phyloP scores from a whole-genome alignment of 108 stramenopile species.

The Conticribra guillardii region DNA sequence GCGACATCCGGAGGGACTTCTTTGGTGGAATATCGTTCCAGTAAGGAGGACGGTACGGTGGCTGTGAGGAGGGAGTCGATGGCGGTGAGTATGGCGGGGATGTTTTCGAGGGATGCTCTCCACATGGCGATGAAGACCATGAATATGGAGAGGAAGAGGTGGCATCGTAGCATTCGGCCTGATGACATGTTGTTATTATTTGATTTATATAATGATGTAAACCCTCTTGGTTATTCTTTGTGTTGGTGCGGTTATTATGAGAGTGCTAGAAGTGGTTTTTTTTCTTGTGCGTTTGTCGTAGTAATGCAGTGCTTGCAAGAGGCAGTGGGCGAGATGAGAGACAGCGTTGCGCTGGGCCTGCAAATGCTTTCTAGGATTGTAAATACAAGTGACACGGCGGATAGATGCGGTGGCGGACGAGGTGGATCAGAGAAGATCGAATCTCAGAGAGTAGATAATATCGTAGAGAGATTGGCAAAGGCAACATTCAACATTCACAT shows the following conservation, averaged over 20 bases:
- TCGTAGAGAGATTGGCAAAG: too few species aligned
- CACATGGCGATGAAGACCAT: constrained; percentile 60
- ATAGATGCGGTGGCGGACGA: too few species aligned
- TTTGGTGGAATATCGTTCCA: neutral
- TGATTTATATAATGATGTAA: too few species aligned
- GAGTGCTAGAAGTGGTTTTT: neutral
- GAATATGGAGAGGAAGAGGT: constrained; percentile 58
- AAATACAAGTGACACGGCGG: too few species aligned
- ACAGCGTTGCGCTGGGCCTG: too few species aligned
- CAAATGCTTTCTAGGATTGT: too few species aligned
- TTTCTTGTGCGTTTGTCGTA: neutral
- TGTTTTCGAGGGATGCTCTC: constrained; percentile 39
- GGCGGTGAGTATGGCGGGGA: constrained; percentile 5
- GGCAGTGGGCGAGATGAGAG: neutral
- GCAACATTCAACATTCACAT: too few species aligned
- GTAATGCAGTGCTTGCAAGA: neutral
- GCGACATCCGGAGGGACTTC: neutral
- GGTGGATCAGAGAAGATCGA: too few species aligned
- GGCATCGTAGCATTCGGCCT: constrained; percentile 59
- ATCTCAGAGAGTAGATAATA: too few species aligned
- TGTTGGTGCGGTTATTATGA: neutral
- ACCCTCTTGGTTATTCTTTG: neutral
- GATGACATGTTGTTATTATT: neutral
- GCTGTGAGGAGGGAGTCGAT: neutral
- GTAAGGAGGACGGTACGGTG: neutral